Evolutionary conservation across 768 basidiomycete genomes (phyloP).

Genomic region (Lactifluus pinguis): DNA sequence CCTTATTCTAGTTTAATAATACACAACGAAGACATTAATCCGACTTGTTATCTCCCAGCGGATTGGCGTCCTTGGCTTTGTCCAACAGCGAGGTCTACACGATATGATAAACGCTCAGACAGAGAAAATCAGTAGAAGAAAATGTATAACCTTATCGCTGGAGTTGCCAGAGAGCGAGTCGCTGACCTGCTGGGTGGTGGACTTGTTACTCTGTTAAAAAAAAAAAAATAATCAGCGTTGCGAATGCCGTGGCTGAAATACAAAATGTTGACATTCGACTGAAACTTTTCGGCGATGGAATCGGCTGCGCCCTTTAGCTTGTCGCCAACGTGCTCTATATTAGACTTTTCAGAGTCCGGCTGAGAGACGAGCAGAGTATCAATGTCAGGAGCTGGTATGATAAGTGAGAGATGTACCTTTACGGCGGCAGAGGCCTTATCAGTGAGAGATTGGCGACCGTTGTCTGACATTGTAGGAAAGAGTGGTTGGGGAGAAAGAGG

Average conservation of each 20-base stretch:
- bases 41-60: background rate
- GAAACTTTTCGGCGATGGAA: background rate
- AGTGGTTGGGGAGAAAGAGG: background rate
- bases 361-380: background rate
- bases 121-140: background rate
- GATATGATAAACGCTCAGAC: background rate
- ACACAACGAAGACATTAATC: background rate
- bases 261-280: background rate
- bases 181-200: background rate
- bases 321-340: background rate
- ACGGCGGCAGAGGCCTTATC: slow-evolving; percentile 28
- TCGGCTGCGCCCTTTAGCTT: background rate
- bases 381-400: background rate
- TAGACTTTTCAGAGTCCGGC: slow-evolving; percentile 6
- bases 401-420: slow-evolving; percentile 23
- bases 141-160: background rate
- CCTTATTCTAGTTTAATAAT: background rate
- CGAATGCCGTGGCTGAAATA: background rate
- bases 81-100: background rate
- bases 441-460: slow-evolving; percentile 28
- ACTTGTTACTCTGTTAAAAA: slow-evolving; percentile 1
- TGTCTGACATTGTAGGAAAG: slow-evolving; percentile 28
- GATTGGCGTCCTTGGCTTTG: background rate
- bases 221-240: background rate
- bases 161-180: background rate